A percentile compares a stretch with the other conserved stretches of the same genome.
These are phyloP conservation scores for Arachis stenosperma DNA, from an alignment of 306 rosid species.

Conservation along the genomic window DNA sequence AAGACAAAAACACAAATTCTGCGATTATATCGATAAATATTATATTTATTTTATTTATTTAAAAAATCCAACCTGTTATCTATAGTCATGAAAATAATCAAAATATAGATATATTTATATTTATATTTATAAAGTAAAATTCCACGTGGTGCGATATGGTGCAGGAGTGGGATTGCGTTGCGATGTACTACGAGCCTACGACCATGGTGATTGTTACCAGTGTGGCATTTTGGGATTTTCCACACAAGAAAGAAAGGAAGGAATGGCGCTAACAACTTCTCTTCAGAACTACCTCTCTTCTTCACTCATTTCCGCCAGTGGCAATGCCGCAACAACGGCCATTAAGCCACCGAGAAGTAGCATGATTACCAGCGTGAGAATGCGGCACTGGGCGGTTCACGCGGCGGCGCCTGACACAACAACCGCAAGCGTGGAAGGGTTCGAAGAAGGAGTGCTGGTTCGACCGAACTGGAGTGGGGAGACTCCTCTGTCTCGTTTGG, in stretches of 20 bases:
- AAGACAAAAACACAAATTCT: too few relatives aligned
- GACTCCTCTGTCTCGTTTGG: slow-evolving; percentile 63
- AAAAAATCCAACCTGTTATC: too few relatives aligned
- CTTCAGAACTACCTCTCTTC: slow-evolving; percentile 40
- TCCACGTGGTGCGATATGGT: neutral
- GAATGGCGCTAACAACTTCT: slow-evolving; percentile 52
- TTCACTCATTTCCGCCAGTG: slow-evolving; percentile 26
- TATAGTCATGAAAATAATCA: too few relatives aligned
- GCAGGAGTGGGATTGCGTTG: too few relatives aligned
- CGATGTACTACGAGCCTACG: too few relatives aligned
- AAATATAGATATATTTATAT: too few relatives aligned
- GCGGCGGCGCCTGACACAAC: slow-evolving; percentile 44
- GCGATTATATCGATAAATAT: too few relatives aligned
- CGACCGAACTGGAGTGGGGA: slow-evolving; percentile 62
- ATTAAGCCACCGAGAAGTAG: neutral
- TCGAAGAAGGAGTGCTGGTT: slow-evolving; percentile 53
- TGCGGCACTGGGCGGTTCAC: slow-evolving; percentile 28
- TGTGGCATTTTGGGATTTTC: neutral
- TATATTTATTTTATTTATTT: too few relatives aligned
- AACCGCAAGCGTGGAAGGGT: slow-evolving; percentile 23
- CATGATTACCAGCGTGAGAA: neutral
- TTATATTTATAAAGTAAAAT: too few relatives aligned
- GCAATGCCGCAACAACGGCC: slow-evolving; percentile 26
- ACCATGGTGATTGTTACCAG: neutral
- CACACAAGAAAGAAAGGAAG: neutral